A percentile compares a stretch with the other conserved stretches of the same genome.
Conservation (phyloP, 2,329 filamentous ascomycete genomes). For the Lasiodiplodia hormozganensis region DNA sequence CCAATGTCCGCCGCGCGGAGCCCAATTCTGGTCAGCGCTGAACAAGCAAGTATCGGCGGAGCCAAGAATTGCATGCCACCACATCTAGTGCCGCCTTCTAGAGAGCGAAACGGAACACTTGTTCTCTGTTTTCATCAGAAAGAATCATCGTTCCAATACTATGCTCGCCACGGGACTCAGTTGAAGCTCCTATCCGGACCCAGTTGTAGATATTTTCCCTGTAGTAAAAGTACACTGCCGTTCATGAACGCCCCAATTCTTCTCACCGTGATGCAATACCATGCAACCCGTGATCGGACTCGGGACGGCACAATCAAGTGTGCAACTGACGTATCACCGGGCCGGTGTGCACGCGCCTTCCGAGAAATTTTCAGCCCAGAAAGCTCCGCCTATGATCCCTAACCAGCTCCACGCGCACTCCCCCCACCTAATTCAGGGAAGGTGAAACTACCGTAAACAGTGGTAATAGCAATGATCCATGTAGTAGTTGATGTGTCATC, state of each 20-base stretch:
- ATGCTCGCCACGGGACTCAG: background rate
- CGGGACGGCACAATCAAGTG: background rate
- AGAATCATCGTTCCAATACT: background rate
- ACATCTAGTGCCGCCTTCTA: too few relatives aligned
- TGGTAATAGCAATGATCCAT: background rate
- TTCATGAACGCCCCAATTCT: background rate
- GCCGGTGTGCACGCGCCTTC: constrained; percentile 7
- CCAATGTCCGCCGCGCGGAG: background rate
- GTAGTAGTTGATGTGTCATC: background rate
- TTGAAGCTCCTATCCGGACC: background rate
- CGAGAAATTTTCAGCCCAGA: background rate
- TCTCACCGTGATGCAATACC: background rate
- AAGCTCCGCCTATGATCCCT: background rate
- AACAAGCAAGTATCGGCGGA: too few relatives aligned
- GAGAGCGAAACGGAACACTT: background rate
- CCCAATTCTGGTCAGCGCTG: background rate
- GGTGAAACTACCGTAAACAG: background rate
- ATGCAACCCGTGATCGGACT: background rate
- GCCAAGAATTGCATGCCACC: too few relatives aligned
- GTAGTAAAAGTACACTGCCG: background rate
- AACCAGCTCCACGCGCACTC: background rate
- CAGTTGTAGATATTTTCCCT: background rate
- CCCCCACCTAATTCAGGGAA: background rate
- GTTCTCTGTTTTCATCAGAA: background rate
- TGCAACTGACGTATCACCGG: background rate